A percentile compares a stretch with the other conserved stretches of the same genome.
These are phyloP conservation scores for Termitomyces sp. DNA, from an alignment of 768 basidiomycete genomes.

Conservation along the genomic window DNA sequence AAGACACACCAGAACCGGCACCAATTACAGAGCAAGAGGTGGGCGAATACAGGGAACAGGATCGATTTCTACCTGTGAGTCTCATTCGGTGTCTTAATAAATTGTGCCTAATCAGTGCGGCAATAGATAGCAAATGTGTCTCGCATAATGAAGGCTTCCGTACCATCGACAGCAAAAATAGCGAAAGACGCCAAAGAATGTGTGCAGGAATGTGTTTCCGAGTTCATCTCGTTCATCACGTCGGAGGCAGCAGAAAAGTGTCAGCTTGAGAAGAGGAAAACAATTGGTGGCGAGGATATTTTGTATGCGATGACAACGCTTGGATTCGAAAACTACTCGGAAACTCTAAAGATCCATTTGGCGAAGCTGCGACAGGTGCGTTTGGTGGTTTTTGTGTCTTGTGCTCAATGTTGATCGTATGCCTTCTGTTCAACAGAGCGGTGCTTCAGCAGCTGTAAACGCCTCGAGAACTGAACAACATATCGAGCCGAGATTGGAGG, in stretches of 20 bases:
- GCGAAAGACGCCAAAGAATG: slow-evolving; percentile 98
- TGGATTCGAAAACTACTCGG: slow-evolving; percentile 94
- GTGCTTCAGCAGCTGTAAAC: slow-evolving; percentile 21
- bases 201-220: slow-evolving; percentile 96
- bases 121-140: slow-evolving; percentile 96
- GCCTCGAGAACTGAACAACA: slow-evolving; percentile 26
- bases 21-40: slow-evolving; percentile 92
- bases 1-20: slow-evolving; percentile 53
- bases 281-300: slow-evolving; percentile 97
- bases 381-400: background rate
- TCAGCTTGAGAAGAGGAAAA: slow-evolving; percentile 93
- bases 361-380: slow-evolving; percentile 83
- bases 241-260: slow-evolving; percentile 96
- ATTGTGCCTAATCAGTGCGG: background rate
- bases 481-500: slow-evolving; percentile 29
- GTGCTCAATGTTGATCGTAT: background rate
- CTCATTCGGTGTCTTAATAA: background rate
- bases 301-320: slow-evolving; percentile 90
- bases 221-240: slow-evolving; percentile 98
- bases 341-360: slow-evolving; percentile 89
- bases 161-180: slow-evolving; percentile 91
- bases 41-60: slow-evolving; percentile 93
- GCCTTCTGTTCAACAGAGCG: slow-evolving; percentile 16
- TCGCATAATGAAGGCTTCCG: slow-evolving; percentile 92
- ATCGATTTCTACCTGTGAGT: slow-evolving; percentile 89